These are phyloP conservation scores for Trifolium repens DNA, from an alignment of 306 rosid genomes.

Conservation along the genomic window DNA sequence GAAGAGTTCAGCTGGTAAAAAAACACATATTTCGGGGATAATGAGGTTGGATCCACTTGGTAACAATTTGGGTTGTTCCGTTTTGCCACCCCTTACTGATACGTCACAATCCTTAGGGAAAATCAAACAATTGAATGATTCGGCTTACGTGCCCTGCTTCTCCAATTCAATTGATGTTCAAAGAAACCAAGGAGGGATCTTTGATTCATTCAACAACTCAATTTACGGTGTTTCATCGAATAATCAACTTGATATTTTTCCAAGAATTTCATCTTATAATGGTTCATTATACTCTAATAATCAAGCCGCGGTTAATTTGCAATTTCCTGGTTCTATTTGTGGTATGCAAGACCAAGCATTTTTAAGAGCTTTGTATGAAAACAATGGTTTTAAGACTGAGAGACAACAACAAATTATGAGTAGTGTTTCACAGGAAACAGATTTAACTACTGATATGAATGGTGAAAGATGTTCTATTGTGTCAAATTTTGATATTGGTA, in stretches of 20 bases:
- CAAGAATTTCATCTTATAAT: slow-evolving; percentile 44
- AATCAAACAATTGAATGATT: slow-evolving; percentile 48
- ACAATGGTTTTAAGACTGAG: slow-evolving; percentile 66
- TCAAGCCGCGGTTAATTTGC: slow-evolving; percentile 40
- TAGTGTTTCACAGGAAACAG: slow-evolving; percentile 66
- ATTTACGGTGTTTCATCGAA: slow-evolving; percentile 50
- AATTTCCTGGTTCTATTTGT: slow-evolving; percentile 47
- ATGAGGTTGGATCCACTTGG: slow-evolving; percentile 52
- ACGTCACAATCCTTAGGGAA: slow-evolving; percentile 56
- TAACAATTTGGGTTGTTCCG: slow-evolving; percentile 53
- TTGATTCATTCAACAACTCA: slow-evolving; percentile 52
- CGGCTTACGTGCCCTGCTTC: slow-evolving; percentile 99
- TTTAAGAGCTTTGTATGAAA: slow-evolving; percentile 63
- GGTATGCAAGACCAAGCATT: slow-evolving; percentile 58
- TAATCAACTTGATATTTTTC: slow-evolving; percentile 29
- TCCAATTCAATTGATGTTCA: slow-evolving; percentile 74
- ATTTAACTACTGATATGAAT: slow-evolving; percentile 60
- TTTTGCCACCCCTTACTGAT: slow-evolving; percentile 75
- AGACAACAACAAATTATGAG: slow-evolving; percentile 57
- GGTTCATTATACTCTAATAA: slow-evolving; percentile 45
- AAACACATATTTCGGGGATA: slow-evolving; percentile 68
- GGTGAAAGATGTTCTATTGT: slow-evolving; percentile 69
- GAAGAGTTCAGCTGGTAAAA: slow-evolving; percentile 79
- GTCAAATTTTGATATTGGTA: slow-evolving; percentile 58
- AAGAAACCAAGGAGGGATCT: slow-evolving; percentile 60